A percentile compares a stretch with the other conserved stretches of the same genome.
Conservation (phyloP, 805 yeast genomes). For the Wickerhamiella vanderwaltii region DNA sequence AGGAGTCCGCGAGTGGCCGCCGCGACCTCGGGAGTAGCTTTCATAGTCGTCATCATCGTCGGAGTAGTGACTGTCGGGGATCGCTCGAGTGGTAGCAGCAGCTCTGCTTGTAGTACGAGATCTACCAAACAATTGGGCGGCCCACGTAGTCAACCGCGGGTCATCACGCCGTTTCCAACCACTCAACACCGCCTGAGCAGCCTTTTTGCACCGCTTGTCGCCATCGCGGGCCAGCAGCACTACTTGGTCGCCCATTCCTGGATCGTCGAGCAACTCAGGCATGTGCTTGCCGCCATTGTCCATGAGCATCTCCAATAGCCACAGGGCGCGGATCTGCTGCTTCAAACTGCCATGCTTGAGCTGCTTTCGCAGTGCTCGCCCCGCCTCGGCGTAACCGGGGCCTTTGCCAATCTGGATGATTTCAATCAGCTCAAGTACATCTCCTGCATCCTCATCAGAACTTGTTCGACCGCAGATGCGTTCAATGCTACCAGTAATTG, state of each 20-base stretch:
- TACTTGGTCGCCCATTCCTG: slow-evolving; percentile 31
- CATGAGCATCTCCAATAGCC: slow-evolving; percentile 46
- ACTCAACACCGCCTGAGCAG: slow-evolving; percentile 39
- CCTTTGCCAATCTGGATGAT: slow-evolving; percentile 33
- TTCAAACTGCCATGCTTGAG: slow-evolving; percentile 66
- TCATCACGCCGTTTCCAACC: slow-evolving; percentile 46
- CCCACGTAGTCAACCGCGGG: slow-evolving; percentile 10
- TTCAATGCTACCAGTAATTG: slow-evolving; percentile 32
- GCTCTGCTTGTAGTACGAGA: not conserved
- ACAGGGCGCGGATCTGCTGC: slow-evolving; percentile 61
- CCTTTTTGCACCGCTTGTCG: slow-evolving; percentile 35
- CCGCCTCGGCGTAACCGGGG: slow-evolving; percentile 58
- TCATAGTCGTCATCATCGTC: not conserved
- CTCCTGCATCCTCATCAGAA: slow-evolving; percentile 32
- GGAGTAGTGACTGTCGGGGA: not conserved
- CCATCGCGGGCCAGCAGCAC: slow-evolving; percentile 32
- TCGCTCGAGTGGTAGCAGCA: not conserved
- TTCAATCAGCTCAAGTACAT: slow-evolving; percentile 47
- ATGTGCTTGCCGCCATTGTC: slow-evolving; percentile 35
- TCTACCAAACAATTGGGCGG: not conserved
- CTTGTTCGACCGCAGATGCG: slow-evolving; percentile 25
- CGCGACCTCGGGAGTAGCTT: not conserved
- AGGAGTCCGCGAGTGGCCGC: not conserved
- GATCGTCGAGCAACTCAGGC: slow-evolving; percentile 15
- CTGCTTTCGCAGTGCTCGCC: slow-evolving; percentile 78